Conservation (phyloP, 129 eudicot genomes). For the Chrysanthemum seticuspe region DNA sequence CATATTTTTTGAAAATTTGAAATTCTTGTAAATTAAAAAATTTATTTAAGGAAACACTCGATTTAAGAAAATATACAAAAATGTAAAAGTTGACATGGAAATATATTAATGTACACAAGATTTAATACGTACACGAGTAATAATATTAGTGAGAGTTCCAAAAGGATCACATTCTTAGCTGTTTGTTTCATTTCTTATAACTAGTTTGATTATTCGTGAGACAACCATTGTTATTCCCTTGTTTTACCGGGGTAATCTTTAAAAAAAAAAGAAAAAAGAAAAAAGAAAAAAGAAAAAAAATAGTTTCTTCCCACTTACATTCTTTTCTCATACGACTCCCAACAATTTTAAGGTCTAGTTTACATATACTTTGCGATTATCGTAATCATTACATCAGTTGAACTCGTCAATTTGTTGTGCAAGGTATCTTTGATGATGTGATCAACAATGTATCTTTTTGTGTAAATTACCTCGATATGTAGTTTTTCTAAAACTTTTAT, state of each 20-base stretch:
- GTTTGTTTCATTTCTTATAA: not conserved
- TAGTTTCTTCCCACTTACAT: not conserved
- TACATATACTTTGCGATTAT: not conserved
- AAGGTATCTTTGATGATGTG: no score
- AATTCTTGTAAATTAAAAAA: no score
- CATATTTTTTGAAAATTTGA: no score
- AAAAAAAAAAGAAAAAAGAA: no score
- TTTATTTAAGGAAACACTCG: no score
- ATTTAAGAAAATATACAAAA: no score
- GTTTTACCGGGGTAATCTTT: no score
- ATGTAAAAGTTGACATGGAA: no score
- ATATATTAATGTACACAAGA: not conserved
- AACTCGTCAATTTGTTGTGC: slow-evolving; percentile 1
- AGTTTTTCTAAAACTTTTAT: no score
- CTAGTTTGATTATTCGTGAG: not conserved
- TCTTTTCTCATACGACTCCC: not conserved
- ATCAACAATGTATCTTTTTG: slow-evolving; percentile 18
- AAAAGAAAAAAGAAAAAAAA: no score
- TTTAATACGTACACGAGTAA: not conserved
- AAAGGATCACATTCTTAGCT: slow-evolving; percentile 4
- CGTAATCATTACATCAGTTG: slow-evolving; percentile 5
- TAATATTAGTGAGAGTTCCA: not conserved
- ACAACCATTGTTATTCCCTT: not conserved
- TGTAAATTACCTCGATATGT: no score
- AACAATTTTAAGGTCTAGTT: slow-evolving; percentile 6